phyloP scores from a whole-genome alignment of 192 early-diverging fungal genomes.

The Fimicolochytrium jonesii region DNA sequence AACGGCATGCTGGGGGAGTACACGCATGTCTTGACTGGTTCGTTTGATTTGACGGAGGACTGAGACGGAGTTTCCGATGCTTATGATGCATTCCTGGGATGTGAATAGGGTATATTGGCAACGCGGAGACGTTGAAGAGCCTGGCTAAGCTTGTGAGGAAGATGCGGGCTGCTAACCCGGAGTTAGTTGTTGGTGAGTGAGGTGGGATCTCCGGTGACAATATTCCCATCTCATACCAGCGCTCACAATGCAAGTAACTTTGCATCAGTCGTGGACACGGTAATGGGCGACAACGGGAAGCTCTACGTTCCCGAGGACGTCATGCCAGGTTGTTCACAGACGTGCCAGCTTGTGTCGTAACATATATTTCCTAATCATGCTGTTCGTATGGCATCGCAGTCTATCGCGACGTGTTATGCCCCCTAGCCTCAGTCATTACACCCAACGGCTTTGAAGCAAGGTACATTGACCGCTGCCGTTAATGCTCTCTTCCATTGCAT shows the following conservation, averaged over 20 bases:
- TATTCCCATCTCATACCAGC: too few relatives aligned
- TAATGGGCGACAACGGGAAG: conserved; percentile 82
- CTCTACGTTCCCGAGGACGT: conserved; percentile 80
- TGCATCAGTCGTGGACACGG: conserved; percentile 67
- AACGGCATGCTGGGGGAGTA: conserved; percentile 71
- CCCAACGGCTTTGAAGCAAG: conserved; percentile 92
- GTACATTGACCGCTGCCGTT: too few relatives aligned
- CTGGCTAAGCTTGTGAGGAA: conserved; percentile 53
- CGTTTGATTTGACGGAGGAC: neutral
- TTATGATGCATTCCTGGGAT: neutral
- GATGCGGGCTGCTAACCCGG: conserved; percentile 47
- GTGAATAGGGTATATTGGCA: conserved; percentile 76
- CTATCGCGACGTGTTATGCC: conserved; percentile 70
- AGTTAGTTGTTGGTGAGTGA: conserved; percentile 49
- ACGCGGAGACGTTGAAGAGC: conserved; percentile 54
- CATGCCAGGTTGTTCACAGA: conserved; percentile 63
- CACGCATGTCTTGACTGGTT: conserved; percentile 79
- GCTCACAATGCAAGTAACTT: too few relatives aligned
- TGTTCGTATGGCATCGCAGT: too few relatives aligned
- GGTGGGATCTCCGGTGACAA: neutral
- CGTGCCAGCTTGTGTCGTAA: too few relatives aligned
- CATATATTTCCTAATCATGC: too few relatives aligned
- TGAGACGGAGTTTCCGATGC: neutral
- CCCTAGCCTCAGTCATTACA: conserved; percentile 71
- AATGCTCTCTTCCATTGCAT: neutral